Evolutionary conservation across 495 filamentous ascomycete species (phyloP), one percentile per base, ranked within the genome.

Genomic region (Penicillium chermesinum): DNA sequence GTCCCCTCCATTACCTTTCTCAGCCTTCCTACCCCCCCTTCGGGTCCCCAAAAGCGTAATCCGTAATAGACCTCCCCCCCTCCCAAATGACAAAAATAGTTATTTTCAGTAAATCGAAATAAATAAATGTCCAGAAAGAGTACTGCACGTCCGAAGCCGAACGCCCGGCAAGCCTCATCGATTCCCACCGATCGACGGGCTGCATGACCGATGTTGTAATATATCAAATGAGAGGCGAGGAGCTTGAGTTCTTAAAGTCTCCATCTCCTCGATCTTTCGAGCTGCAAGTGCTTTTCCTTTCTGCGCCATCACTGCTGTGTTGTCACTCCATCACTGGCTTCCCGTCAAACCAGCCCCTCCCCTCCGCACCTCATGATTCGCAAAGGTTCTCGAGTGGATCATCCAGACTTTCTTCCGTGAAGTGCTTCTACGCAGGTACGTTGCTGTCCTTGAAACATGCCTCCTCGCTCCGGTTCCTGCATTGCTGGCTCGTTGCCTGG

Each of bases 171-270:
- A 63, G 52, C 55, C 58, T 63, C 57, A 52, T 60, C 52, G 55
- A 64, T 59, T 62, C 41, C 55, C 58, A 62, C 58, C 61, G 68
- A 71, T 71, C 66, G 61, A 69, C 68, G 55, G 53, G 64, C 65
- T 73, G 72, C 72, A 75, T 73, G 72, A 74, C 70, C 66, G 59
- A 62, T 63, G 63, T 61, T 63, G 59, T 65, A 67, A 69, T 68
- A 70, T 66, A 73, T 69, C 75, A 75, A 78, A 76, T 79, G 74
- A 69, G 71, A 74, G 67, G 57, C 65, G 57, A 75, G 65, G 64
- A 53, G 58, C 53, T 52, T 42, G 54, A 55, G 62, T 59, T 61
- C 61, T 65, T 73, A 67, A 73, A 66, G 61, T 48, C 57, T 59
- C 53, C 46, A 49, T 60, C 35, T 58, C 62, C 65, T 65, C 63